These are phyloP conservation scores for Pseudozyma thailandica DNA, from an alignment of 1,284 basidiomycete species.

Conservation along the genomic window DNA sequence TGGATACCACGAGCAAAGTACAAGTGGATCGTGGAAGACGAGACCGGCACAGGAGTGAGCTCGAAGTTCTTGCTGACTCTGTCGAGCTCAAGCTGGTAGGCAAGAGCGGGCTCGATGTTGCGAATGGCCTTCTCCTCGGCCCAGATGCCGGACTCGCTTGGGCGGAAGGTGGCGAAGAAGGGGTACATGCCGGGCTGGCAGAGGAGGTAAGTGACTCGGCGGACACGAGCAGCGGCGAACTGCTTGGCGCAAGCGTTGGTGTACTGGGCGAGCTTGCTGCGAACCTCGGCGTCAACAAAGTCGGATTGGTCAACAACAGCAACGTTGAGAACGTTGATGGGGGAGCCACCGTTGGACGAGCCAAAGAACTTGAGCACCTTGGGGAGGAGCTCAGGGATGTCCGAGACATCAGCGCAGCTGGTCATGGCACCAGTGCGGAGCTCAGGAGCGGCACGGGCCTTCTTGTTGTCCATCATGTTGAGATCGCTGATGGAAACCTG, in stretches of 20 bases:
- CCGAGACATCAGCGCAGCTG: conserved; percentile 55
- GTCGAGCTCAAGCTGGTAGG: conserved; percentile 96
- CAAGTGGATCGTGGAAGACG: conserved; percentile 79
- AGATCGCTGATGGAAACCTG: conserved; percentile 65
- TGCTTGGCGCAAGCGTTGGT: conserved; percentile 78
- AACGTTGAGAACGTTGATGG: conserved; percentile 81
- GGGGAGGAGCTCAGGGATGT: conserved; percentile 59
- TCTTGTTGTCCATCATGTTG: conserved; percentile 52
- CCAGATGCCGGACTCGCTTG: conserved; percentile 78
- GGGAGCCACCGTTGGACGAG: conserved; percentile 29
- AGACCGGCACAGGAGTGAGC: conserved; percentile 78
- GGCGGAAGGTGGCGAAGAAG: conserved; percentile 89
- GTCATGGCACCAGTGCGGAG: conserved; percentile 66
- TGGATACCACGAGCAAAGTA: conserved; percentile 95
- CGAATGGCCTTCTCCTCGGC: conserved; percentile 94
- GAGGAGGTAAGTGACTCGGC: conserved; percentile 90
- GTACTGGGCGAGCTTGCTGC: conserved; percentile 78
- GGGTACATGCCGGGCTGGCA: conserved; percentile 93
- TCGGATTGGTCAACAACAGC: conserved; percentile 74
- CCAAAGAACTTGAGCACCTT: conserved; percentile 61
- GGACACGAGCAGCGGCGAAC: conserved; percentile 81
- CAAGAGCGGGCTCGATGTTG: conserved; percentile 97
- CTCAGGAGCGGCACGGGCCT: conserved; percentile 45
- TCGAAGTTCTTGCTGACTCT: conserved; percentile 92
- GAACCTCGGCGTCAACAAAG: conserved; percentile 81